Evolutionary conservation across 2,329 filamentous ascomycete species (phyloP).

Genomic region (Aquanectria penicillioides): DNA sequence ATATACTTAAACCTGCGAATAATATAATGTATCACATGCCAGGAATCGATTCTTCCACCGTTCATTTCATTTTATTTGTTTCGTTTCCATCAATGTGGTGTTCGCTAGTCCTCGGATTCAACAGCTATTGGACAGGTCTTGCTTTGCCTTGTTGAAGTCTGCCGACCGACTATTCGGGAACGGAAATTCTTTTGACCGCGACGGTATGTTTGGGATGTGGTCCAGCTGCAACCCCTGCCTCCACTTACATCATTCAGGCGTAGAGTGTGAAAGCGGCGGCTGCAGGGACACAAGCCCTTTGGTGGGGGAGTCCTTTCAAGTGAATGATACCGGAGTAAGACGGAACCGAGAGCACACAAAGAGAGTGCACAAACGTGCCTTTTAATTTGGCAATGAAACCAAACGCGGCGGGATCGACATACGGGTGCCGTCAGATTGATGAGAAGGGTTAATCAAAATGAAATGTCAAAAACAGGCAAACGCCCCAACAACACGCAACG

Average conservation of each 20-base stretch:
- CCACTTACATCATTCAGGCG: constrained; percentile 20
- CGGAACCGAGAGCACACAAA: not conserved
- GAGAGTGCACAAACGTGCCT: not conserved
- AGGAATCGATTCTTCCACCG: not conserved
- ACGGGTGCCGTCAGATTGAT: constrained; percentile 4
- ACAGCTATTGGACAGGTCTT: too few relatives aligned
- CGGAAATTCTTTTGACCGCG: not conserved
- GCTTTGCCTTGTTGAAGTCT: too few relatives aligned
- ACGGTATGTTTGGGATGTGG: not conserved
- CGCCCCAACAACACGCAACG: not conserved
- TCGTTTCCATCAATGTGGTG: not conserved
- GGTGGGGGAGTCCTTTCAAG: not conserved
- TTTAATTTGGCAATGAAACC: too few relatives aligned
- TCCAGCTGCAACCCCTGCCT: constrained; percentile 7
- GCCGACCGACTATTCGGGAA: too few relatives aligned
- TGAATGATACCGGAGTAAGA: not conserved
- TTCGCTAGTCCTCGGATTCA: too few relatives aligned
- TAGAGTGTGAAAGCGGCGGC: not conserved
- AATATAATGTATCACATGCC: not conserved
- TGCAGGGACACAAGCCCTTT: constrained; percentile 13
- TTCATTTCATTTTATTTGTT: not conserved
- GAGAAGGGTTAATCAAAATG: not conserved
- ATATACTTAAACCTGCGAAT: constrained; percentile 24
- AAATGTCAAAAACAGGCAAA: constrained; percentile 3
- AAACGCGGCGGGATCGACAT: too few relatives aligned